Conservation (phyloP, 345 rosid genomes). For the Melaleuca alternifolia region DNA sequence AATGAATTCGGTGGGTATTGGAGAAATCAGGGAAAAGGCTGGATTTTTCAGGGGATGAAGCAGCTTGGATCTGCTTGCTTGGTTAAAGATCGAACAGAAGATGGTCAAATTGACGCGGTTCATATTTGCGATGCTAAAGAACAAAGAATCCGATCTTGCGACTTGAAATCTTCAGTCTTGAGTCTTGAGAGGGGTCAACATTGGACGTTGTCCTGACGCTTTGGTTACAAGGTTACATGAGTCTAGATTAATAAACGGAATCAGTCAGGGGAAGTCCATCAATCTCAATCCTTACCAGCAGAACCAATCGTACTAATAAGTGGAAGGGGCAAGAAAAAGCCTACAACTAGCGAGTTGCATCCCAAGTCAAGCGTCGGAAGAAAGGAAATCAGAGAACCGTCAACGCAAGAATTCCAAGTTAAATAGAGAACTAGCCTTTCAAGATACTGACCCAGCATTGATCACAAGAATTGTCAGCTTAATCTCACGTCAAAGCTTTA, state of each 20-base stretch:
- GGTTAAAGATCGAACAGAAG: background rate
- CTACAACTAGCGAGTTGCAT: background rate
- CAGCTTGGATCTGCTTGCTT: background rate
- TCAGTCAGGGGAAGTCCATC: background rate
- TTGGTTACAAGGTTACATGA: background rate
- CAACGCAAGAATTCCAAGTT: background rate
- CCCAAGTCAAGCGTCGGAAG: background rate
- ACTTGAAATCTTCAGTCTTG: background rate
- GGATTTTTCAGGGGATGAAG: background rate
- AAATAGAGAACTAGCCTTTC: background rate
- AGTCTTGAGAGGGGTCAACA: background rate
- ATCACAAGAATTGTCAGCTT: background rate
- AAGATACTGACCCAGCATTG: background rate
- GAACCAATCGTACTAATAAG: background rate
- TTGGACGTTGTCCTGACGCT: background rate
- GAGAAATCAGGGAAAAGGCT: background rate
- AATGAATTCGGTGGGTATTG: background rate
- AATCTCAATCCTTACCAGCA: background rate
- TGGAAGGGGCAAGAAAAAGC: background rate
- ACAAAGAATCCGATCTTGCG: background rate
- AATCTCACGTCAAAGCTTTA: background rate
- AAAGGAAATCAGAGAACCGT: background rate
- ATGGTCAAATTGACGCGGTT: conserved; percentile 33
- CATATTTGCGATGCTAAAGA: conserved; percentile 17
- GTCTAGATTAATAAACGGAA: background rate